Evolutionary conservation across 257 asterid genomes (phyloP), one percentile per base, ranked within the genome.

Genomic region (Cordia subcordata): DNA sequence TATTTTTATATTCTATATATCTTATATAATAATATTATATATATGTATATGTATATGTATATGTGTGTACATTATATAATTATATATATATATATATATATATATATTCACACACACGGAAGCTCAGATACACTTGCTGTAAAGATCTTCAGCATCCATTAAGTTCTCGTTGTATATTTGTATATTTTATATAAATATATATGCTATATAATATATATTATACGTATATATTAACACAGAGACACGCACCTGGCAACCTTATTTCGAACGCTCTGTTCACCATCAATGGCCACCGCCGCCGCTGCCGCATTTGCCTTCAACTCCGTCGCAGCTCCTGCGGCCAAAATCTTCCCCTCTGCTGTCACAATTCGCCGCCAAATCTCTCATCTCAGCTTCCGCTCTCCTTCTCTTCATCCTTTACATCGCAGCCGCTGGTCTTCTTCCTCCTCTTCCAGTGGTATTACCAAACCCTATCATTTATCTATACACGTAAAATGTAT

Each of bases 361-460:
- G 40, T 62, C 55, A 27, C 52, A n/a, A 17, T 37, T 21, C 49
- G 51, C 10, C 60, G 59, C 45, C 54, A 58, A 47, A 40, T 66
- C 1, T 22, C 65, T 14, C 44, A 57, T 58, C 55, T 58, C 58
- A 60, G 60, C 38, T 62, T 58, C 55, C 49, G 53, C 8, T 20
- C 42, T n/a, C 1, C 64, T 50, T 42, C 33, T n/a, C 37, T 58
- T 49, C 70, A 17, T 32, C 15, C 14, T 11, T 11, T 65, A 46
- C 70, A 37, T 8, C 21, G 39, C 63, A 57, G 70, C 71, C 35
- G 39, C 58, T 42, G 47, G 47, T 66, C 65, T 17, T 66, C 65
- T 16, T 66, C 44, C 40, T 45, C 52, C 47, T 50, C 64, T 37
- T 13, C 64, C 20, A 65, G 65, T 66, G 50, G 4, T 12, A 15